phyloP scores from a whole-genome alignment of 164 flowering plant genomes.

The Protea cynaroides region DNA sequence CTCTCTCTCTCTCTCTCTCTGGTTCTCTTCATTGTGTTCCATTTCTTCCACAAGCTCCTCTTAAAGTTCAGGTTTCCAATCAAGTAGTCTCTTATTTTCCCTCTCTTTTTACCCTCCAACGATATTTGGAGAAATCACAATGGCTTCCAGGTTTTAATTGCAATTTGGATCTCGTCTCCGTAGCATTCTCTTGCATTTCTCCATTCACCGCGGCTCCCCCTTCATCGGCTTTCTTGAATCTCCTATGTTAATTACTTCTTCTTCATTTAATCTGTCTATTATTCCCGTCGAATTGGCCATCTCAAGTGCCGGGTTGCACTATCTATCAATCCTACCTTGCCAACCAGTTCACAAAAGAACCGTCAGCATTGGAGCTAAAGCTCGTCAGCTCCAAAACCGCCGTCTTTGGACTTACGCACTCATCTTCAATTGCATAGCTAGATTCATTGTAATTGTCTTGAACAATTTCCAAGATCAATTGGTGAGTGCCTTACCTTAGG shows the following conservation, averaged over 20 bases:
- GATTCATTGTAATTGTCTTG: constrained; percentile 60
- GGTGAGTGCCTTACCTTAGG: too few species aligned
- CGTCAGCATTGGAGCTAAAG: constrained; percentile 72
- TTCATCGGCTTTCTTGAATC: constrained; percentile 4
- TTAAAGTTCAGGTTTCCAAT: too few species aligned
- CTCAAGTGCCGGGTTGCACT: constrained; percentile 22
- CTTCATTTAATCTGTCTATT: neutral
- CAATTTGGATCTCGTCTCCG: constrained; percentile 11
- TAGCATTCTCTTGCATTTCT: neutral
- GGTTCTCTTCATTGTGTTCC: too few species aligned
- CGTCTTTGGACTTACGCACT: constrained; percentile 87
- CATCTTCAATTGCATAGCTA: constrained; percentile 70
- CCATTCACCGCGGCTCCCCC: constrained; percentile 1
- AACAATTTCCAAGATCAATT: constrained; percentile 73
- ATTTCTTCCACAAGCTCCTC: too few species aligned
- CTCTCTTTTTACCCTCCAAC: neutral
- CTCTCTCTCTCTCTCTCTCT: too few species aligned
- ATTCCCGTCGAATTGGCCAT: constrained; percentile 6
- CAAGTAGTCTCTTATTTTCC: neutral
- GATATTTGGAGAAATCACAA: too few species aligned
- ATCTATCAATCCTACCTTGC: constrained; percentile 48
- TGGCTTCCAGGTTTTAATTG: constrained; percentile 9
- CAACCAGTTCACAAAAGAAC: constrained; percentile 29
- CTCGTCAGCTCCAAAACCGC: constrained; percentile 77
- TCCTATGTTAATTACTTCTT: constrained; percentile 2